Evolutionary conservation across 2,329 filamentous ascomycete species (phyloP), one percentile per base, ranked within the genome.

Genomic region (Colletotrichum abscissum): DNA sequence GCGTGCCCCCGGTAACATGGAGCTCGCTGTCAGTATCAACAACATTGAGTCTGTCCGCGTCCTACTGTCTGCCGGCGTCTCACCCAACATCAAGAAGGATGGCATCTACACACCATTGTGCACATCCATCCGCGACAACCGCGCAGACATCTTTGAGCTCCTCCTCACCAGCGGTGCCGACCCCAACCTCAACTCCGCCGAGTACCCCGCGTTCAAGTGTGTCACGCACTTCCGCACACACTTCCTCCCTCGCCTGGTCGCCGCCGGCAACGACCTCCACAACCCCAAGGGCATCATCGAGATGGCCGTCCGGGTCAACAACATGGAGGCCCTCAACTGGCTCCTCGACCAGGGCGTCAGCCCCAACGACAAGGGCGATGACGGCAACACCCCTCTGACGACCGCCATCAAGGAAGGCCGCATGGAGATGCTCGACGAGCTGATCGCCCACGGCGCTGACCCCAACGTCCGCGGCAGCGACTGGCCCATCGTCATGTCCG

Each of bases 401-500:
- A 93, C 91, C 0, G 92, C 92, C 4, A 93, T 93, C 72, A 86
- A 86, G 5, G 89, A 92, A 66, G 86, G 90, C 78, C 86, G 87
- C 2, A 78, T 84, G 28, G 90, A 92, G 6, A 84, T 92, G 76
- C 86, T 93, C 26, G 89, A 92, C 52, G 79, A 88, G 12, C 85
- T 93, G 1, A 84, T 92, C 7, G 80, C 83, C 4, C 85, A 88
- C 33, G 91, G 91, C 12, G 91, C 90, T 0, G 89, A 92, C 73
- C 89, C 91, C 5, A 88, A 89, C 67, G 82, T 92, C 22, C 87
- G 91, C 16, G 92, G 92, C 42, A 86, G 92, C 77, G 91, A 93
- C 78, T 94, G 92, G 92, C 92, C 92, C 0, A 85, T 93, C 12
- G 91, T 88, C 79, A 91, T 94, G 89, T 91, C 92, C 0, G 91